Evolutionary conservation across 129 eudicot species (phyloP), one percentile per base, ranked within the genome.

Genomic region (Flaveria sonorensis): DNA sequence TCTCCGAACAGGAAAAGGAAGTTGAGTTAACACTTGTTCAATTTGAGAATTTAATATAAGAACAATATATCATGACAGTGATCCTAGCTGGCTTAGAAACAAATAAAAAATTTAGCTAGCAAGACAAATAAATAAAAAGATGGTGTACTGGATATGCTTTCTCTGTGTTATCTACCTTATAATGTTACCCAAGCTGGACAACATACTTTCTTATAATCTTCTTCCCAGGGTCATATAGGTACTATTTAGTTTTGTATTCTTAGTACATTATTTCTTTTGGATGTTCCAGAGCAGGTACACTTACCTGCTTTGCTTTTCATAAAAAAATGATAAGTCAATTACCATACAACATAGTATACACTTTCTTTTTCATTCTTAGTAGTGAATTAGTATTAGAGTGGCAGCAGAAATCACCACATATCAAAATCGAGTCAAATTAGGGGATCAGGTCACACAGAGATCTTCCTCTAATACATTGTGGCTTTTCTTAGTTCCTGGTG

Each of bases 41-140:
- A 72, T 36, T 4, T 28, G 3, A 12, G 36, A 28, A 9, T 26
- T 15, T 45, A 0, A 26, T 51, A 11, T 51, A 36, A 71, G 40
- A n/a, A 47, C 16, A 50, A 15, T n/a, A 28, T 23, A 23, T 28
- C 32, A 50, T 48, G 26, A 55, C 2, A 19, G 10, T 7, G 64
- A 57, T 20, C 10, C 21, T 21, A 57, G 64, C 13, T 21, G 64
- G 64, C 21, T 71, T 50, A 71, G 36, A 30, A 50, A 69, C 45
- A 51, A 71, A 7, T 18, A 50, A 26, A 13, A 14, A 15, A 23
- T 5, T 28, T 9, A 48, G 63, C 18, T 57, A 50, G 39, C 39
- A 36, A 13, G 51, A 32, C 39, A 53, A 72, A 10, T n/a, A 71
- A 70, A 50, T 50, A 50, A 71, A 53, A 48, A 71, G 56, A 71